phyloP scores from a whole-genome alignment of 169 alveolate species.

The Theileria sp. region DNA sequence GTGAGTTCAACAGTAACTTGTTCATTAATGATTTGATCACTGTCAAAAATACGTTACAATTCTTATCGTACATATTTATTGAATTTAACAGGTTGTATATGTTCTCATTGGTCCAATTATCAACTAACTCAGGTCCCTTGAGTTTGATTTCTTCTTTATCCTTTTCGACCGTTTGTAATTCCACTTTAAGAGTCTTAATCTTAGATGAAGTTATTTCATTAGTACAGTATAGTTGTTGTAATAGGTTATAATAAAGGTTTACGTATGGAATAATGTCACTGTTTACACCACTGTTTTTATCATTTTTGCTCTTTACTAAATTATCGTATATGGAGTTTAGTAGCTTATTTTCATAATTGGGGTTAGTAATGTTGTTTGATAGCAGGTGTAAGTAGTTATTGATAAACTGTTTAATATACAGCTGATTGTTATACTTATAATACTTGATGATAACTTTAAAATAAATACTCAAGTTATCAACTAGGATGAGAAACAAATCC shows the following conservation, averaged over 20 bases:
- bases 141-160: background rate
- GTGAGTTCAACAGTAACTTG: background rate
- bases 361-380: background rate
- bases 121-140: background rate
- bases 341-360: background rate
- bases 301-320: background rate
- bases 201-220: background rate
- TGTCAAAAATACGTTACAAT: background rate
- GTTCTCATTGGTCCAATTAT: background rate
- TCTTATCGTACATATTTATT: background rate
- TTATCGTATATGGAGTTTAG: background rate
- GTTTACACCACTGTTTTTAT: background rate
- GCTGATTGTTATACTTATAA: constrained; percentile 2
- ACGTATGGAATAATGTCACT: background rate
- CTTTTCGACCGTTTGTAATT: background rate
- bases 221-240: background rate
- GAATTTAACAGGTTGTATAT: background rate
- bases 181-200: background rate
- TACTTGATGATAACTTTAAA: constrained; percentile 24
- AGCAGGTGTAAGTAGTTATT: background rate
- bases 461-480: background rate
- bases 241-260: background rate
- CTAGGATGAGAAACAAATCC: background rate
- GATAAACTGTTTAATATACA: background rate
- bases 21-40: background rate